Conservation (phyloP, 1,139 yeast species). For the Candida pseudoviswanathii region DNA sequence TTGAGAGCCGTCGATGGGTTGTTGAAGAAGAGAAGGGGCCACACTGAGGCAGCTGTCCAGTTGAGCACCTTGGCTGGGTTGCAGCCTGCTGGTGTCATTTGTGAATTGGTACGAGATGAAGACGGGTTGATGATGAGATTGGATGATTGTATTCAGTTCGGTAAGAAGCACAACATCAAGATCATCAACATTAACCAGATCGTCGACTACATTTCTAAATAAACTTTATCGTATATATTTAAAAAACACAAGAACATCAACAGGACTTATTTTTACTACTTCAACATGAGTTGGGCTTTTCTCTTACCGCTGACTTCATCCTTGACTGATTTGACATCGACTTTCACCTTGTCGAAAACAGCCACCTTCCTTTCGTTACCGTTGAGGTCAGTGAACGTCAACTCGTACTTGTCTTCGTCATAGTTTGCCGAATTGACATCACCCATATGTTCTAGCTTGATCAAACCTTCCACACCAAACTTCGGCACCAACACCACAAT, state of each 20-base stretch:
- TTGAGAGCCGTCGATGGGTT: constrained; percentile 89
- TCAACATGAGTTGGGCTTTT: constrained; percentile 75
- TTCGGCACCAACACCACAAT: constrained; percentile 95
- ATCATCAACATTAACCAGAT: constrained; percentile 81
- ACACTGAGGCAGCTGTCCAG: constrained; percentile 96
- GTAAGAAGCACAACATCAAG: constrained; percentile 63
- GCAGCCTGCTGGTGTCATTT: constrained; percentile 87
- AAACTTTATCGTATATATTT: constrained; percentile 2
- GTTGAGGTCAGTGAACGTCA: constrained; percentile 53
- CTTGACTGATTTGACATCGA: constrained; percentile 75
- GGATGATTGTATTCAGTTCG: constrained; percentile 78
- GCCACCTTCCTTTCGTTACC: constrained; percentile 54
- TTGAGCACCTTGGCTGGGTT: constrained; percentile 76
- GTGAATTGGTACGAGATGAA: constrained; percentile 90
- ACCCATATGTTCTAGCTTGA: constrained; percentile 75
- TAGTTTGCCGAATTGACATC: constrained; percentile 66
- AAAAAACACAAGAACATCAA: neutral
- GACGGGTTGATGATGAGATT: constrained; percentile 97
- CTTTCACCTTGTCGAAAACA: constrained; percentile 85
- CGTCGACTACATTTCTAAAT: constrained; percentile 49
- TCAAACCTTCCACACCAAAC: constrained; percentile 94
- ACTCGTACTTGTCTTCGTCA: constrained; percentile 76
- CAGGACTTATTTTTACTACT: constrained; percentile 23
- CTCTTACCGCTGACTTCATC: constrained; percentile 93
- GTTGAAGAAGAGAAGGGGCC: constrained; percentile 84